Evolutionary conservation across 2,329 filamentous ascomycete genomes (phyloP), one percentile per base, ranked within the genome.

Genomic region (Fusarium sp.): DNA sequence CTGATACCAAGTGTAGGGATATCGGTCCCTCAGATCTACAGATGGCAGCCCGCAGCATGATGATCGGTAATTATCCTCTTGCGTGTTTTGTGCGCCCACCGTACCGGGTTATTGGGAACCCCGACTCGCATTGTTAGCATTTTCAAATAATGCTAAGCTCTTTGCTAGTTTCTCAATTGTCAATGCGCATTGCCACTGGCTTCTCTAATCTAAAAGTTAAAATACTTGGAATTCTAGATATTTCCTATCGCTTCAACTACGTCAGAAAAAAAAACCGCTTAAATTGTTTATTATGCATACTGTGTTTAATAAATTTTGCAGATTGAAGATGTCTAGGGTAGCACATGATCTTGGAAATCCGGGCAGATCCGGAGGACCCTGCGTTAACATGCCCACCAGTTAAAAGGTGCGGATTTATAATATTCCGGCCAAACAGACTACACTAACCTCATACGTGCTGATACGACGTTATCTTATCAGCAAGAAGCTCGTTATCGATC

Each of bases 381-480:
- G 34, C 10, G 34, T n/a, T 5, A 6, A 3, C 4, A 2, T 37
- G 10, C 34, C 10, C 5, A 37, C 10, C 5, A n/a, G 34, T 37
- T 4, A 12, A n/a, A 9, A 9, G 6, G 18, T 6, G 9, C 10
- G 34, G 34, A n/a, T 7, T 3, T 12, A n/a, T 37, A 0, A n/a
- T 37, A n/a, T 10, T 37, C 18, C 34, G 9, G 9, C 18, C 1
- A 5, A 11, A 0, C 5, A n/a, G 11, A 5, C 6, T 1, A 2
- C 34, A 11, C 18, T 37, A 37, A n/a, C 34, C 34, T n/a, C 3
- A 37, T 11, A 37, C 18, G 18, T 6, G 18, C 34, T n/a, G 34
- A 37, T n/a, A 37, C 10, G 18, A 3, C 2, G 3, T n/a, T 12
- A 37, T 37, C 34, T 37, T 37, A 37, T 37, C 18, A 11, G 34